Percentiles rank a stretch among this genome's conserved stretches.
Evolutionary conservation across 2,329 filamentous ascomycete species (phyloP).

Genomic region (Trichoderma sp.): DNA sequence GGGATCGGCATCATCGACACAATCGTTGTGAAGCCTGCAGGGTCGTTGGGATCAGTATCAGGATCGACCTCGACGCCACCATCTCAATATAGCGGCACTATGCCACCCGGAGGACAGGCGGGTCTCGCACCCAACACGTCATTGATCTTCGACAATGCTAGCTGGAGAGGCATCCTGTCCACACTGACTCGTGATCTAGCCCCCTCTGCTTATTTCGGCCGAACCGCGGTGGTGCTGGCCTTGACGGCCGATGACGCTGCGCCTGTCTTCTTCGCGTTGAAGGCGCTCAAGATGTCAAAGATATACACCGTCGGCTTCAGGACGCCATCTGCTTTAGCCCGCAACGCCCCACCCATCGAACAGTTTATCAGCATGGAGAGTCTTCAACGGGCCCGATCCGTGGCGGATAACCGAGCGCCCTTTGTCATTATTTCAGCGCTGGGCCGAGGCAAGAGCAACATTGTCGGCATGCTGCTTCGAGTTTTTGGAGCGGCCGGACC

Average conservation of each 20-base stretch:
- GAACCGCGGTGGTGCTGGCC: constrained; percentile 72
- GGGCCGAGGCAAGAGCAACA: constrained; percentile 71
- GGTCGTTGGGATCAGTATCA: constrained; percentile 41
- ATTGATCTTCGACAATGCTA: constrained; percentile 76
- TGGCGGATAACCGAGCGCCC: constrained; percentile 55
- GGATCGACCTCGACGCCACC: constrained; percentile 44
- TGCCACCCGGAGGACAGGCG: constrained; percentile 27
- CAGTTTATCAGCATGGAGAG: constrained; percentile 74
- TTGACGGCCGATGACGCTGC: constrained; percentile 72
- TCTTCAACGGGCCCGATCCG: constrained; percentile 50
- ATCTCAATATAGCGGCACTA: constrained; percentile 36
- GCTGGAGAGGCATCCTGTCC: constrained; percentile 80
- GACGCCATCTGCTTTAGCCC: constrained; percentile 57
- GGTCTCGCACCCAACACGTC: constrained; percentile 48
- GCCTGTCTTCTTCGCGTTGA: constrained; percentile 73
- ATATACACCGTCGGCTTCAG: constrained; percentile 84
- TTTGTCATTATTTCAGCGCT: constrained; percentile 80
- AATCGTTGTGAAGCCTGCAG: constrained; percentile 59
- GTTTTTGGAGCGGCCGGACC: constrained; percentile 55
- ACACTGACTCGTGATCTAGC: constrained; percentile 79
- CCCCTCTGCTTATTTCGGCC: constrained; percentile 73
- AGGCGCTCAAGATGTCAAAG: constrained; percentile 70
- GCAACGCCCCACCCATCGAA: constrained; percentile 65
- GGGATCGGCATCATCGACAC: constrained; percentile 81
- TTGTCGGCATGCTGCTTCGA: constrained; percentile 74